A percentile compares a stretch with the other conserved stretches of the same genome.
These are phyloP conservation scores for Climacium dendroides DNA, from an alignment of 225 moss, liverwort and hornwort species.

Conservation along the genomic window DNA sequence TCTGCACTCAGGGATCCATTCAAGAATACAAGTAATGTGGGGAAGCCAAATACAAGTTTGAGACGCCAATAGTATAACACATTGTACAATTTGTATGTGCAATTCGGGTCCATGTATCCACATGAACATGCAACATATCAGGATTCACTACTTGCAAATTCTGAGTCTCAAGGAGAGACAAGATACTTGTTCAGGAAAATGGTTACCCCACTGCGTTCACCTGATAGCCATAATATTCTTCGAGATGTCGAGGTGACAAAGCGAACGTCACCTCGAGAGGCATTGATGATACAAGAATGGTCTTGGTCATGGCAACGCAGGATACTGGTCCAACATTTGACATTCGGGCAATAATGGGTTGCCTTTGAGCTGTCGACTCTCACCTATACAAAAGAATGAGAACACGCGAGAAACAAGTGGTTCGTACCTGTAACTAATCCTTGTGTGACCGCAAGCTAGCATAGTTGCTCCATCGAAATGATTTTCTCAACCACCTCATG, in stretches of 20 bases:
- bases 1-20: not conserved
- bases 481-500: conserved; percentile 20
- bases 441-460: conserved; percentile 21
- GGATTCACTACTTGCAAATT: not conserved
- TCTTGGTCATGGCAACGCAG: not conserved
- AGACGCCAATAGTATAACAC: conserved; percentile 4
- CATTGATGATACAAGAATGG: not conserved
- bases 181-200: not conserved
- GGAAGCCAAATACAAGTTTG: not conserved
- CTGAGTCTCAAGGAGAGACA: not conserved
- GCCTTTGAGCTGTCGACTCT: not conserved
- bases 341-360: not conserved
- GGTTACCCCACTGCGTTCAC: not conserved
- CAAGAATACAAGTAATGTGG: not conserved
- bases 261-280: not conserved
- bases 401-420: not conserved
- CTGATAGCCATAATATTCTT: not conserved
- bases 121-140: conserved; percentile 1
- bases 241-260: not conserved
- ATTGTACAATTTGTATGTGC: conserved; percentile 21
- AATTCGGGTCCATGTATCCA: not conserved
- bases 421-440: conserved; percentile 4
- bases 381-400: conserved; percentile 6
- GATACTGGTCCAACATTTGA: not conserved
- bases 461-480: conserved; percentile 28